Evolutionary conservation across 305 asterid genomes (phyloP).

Genomic region (Ilex paraguariensis): DNA sequence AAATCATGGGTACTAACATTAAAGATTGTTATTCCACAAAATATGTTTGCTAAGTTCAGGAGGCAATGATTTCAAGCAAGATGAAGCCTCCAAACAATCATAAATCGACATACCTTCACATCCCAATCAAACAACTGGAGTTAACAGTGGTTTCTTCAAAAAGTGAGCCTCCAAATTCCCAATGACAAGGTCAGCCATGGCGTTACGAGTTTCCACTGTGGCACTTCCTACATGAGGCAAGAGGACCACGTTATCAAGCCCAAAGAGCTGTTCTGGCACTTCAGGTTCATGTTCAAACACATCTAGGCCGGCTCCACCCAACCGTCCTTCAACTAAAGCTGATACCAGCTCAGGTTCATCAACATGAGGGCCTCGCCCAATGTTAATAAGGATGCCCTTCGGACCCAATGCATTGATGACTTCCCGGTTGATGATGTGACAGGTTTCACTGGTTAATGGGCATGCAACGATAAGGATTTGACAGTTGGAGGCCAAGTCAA

Average conservation of each 20-base stretch:
- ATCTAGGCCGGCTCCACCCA: slow-evolving; percentile 94
- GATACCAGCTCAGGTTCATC: slow-evolving; percentile 82
- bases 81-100: slow-evolving; percentile 12
- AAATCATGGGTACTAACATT: no score
- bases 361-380: slow-evolving; percentile 84
- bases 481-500: slow-evolving; percentile 72
- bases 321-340: slow-evolving; percentile 80
- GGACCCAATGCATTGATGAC: slow-evolving; percentile 81
- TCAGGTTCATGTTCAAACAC: slow-evolving; percentile 84
- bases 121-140: slow-evolving; percentile 58
- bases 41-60: no score
- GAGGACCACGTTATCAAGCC: slow-evolving; percentile 74
- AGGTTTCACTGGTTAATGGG: slow-evolving; percentile 67
- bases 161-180: slow-evolving; percentile 89
- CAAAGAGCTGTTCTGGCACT: slow-evolving; percentile 76
- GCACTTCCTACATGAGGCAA: slow-evolving; percentile 87
- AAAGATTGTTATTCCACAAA: no score
- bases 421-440: slow-evolving; percentile 61
- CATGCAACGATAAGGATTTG: slow-evolving; percentile 85
- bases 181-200: slow-evolving; percentile 83
- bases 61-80: slow-evolving; percentile 3
- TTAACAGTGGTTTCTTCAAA: slow-evolving; percentile 60
- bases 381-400: slow-evolving; percentile 77
- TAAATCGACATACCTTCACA: background rate
- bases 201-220: slow-evolving; percentile 65